These are phyloP conservation scores for Aureobasidium melanogenum DNA, from an alignment of 2,329 filamentous ascomycete genomes.

Conservation along the genomic window DNA sequence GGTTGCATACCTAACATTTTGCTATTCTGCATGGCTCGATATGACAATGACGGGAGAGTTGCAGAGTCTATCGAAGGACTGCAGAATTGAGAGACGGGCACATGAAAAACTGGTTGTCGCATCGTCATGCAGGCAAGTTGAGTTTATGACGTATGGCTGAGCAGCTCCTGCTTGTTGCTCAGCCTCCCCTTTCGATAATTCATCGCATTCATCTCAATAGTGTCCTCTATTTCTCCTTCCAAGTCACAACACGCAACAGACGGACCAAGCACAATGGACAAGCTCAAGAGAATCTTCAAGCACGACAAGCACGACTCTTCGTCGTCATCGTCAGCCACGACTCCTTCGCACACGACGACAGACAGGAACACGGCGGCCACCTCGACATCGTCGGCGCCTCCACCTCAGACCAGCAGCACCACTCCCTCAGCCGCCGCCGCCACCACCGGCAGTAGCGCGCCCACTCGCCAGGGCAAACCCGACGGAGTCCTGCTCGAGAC, in stretches of 20 bases:
- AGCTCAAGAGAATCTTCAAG: conserved; percentile 19
- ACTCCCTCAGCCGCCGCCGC: background rate
- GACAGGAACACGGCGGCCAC: conserved; percentile 10
- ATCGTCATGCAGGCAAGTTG: background rate
- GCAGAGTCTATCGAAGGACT: background rate
- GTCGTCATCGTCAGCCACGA: background rate
- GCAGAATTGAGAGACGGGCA: background rate
- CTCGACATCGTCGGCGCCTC: conserved; percentile 13
- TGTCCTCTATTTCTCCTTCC: background rate
- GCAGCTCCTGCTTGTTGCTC: background rate
- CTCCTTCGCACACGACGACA: background rate
- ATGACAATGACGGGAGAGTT: too few species aligned
- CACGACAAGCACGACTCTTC: conserved; percentile 8
- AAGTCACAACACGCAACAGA: background rate
- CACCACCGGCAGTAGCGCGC: background rate
- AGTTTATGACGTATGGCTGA: background rate
- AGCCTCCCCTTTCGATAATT: background rate
- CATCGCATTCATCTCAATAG: too few species aligned
- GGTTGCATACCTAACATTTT: too few species aligned
- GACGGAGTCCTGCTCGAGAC: conserved; percentile 24
- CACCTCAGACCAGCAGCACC: conserved; percentile 11
- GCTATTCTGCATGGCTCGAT: too few species aligned
- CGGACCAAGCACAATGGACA: conserved; percentile 16
- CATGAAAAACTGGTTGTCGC: background rate
- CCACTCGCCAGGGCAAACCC: background rate